These are phyloP conservation scores for Ceratocystis diversiconidia DNA, from an alignment of 2,329 filamentous ascomycete species.

Conservation along the genomic window DNA sequence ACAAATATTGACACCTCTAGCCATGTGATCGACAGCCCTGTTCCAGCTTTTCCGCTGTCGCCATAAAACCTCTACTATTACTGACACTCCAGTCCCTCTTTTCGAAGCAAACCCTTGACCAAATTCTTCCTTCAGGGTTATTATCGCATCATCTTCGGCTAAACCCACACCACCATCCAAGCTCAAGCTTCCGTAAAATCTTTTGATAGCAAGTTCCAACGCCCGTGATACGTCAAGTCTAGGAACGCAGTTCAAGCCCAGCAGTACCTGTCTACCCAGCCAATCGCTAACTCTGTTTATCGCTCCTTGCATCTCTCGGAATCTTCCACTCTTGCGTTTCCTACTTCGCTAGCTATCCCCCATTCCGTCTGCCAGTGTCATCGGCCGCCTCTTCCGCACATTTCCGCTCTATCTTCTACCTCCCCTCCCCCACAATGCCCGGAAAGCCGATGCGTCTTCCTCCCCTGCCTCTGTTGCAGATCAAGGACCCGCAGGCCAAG, in stretches of 20 bases:
- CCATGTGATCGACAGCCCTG: too few species aligned
- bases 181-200: neutral
- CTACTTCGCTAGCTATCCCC: neutral
- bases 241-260: neutral
- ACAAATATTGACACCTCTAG: too few species aligned
- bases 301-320: too few species aligned
- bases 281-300: neutral
- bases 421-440: constrained; percentile 28
- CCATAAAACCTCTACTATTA: too few species aligned
- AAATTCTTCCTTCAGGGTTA: neutral
- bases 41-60: too few species aligned
- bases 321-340: too few species aligned
- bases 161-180: neutral
- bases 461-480: constrained; percentile 40
- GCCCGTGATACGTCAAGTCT: neutral
- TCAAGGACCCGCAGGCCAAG: constrained; percentile 37
- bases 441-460: constrained; percentile 42
- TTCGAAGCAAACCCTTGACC: neutral
- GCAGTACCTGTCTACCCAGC: neutral
- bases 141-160: neutral
- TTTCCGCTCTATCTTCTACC: neutral
- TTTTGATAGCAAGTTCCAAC: neutral
- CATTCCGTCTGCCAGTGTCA: neutral
- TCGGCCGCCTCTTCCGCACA: neutral
- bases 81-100: neutral